Evolutionary conservation across 495 filamentous ascomycete species (phyloP).

Genomic region (Trichoderma orchidacearum): DNA sequence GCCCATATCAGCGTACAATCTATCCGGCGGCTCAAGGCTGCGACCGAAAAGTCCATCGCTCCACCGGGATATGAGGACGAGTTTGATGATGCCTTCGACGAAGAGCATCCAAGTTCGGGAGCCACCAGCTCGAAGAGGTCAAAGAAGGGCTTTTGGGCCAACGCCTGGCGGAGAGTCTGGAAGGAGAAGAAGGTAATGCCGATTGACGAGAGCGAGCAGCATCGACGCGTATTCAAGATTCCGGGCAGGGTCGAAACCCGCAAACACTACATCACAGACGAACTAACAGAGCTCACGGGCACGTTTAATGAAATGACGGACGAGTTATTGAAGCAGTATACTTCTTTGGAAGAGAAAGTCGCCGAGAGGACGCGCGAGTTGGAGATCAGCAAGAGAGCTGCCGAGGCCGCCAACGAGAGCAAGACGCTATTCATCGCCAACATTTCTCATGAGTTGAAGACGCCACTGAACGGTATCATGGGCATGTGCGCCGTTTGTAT

Average conservation of each 20-base stretch:
- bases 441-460: conserved; percentile 89
- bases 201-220: conserved; percentile 27
- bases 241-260: conserved; percentile 66
- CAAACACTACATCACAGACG: conserved; percentile 67
- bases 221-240: conserved; percentile 58
- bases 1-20: conserved; percentile 70
- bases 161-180: conserved; percentile 18
- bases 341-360: conserved; percentile 70
- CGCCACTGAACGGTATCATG: conserved; percentile 82
- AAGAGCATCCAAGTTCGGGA: conserved; percentile 27
- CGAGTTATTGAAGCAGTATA: conserved; percentile 76
- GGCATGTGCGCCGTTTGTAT: conserved; percentile 89
- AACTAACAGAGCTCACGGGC: conserved; percentile 70
- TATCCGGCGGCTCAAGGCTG: conserved; percentile 61
- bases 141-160: conserved; percentile 21
- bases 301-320: conserved; percentile 95
- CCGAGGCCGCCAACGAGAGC: conserved; percentile 84
- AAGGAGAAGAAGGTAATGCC: conserved; percentile 12
- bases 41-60: conserved; percentile 62
- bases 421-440: conserved; percentile 95
- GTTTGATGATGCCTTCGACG: conserved; percentile 22
- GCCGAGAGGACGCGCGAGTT: conserved; percentile 68
- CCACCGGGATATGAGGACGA: conserved; percentile 44
- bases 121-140: conserved; percentile 21
- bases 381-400: conserved; percentile 79